Conservation (phyloP, 78 protist species). For the Dictyostelium firmibasis region DNA sequence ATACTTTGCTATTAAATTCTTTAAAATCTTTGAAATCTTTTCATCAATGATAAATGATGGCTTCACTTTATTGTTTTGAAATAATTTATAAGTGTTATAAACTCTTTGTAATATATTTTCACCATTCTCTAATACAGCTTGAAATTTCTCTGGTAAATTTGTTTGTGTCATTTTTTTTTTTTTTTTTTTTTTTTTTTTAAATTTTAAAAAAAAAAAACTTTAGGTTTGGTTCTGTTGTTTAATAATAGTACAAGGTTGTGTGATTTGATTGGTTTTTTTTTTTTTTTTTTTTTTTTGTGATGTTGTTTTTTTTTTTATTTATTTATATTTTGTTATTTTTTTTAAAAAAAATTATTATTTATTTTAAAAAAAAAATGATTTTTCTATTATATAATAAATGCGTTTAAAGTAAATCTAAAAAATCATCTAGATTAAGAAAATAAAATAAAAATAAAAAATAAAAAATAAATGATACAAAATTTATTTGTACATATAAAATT, state of each 20-base stretch:
- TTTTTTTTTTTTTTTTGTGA: neutral
- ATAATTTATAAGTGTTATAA: conserved; percentile 8
- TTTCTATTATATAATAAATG: neutral
- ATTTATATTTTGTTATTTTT: neutral
- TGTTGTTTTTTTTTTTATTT: neutral
- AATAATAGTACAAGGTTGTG: neutral
- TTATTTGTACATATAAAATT: neutral
- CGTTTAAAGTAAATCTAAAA: neutral
- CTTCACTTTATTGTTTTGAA: conserved; percentile 23
- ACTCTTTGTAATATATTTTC: conserved; percentile 52
- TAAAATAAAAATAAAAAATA: too few relatives aligned
- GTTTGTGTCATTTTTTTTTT: neutral
- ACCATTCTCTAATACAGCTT: conserved; percentile 55
- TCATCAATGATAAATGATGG: conserved; percentile 70
- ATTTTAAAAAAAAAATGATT: neutral
- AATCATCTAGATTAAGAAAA: neutral
- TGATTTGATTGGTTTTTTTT: too few relatives aligned
- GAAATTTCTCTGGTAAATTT: conserved; percentile 66
- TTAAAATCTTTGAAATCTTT: conserved; percentile 59
- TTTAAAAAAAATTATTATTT: neutral
- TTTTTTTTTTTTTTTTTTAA: too few relatives aligned
- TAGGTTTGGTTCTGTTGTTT: neutral
- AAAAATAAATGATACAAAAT: neutral
- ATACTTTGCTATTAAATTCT: conserved; percentile 57
- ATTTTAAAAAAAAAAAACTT: too few relatives aligned